These are phyloP conservation scores for Helianthus tuberosus DNA, from an alignment of 129 eudicot species.

Conservation along the genomic window DNA sequence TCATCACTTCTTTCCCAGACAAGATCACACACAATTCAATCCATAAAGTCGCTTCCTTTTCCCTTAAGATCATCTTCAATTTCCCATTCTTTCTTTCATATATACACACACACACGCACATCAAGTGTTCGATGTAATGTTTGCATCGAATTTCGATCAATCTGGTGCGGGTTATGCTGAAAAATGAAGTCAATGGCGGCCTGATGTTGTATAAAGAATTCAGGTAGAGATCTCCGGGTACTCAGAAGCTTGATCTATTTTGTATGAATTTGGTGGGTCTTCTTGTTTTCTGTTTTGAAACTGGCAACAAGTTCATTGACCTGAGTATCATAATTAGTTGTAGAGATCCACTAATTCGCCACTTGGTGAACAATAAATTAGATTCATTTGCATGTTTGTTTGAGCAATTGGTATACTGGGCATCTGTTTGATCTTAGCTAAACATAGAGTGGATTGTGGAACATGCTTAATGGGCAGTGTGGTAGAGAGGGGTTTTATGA, in stretches of 20 bases:
- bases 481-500: no score
- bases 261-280: neutral
- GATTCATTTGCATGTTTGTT: constrained; percentile 13
- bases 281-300: no score
- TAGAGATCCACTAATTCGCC: no score
- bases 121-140: constrained; percentile 20
- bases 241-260: neutral
- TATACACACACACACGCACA: constrained; percentile 11
- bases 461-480: neutral
- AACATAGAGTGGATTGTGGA: neutral
- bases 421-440: constrained; percentile 15
- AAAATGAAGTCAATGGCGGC: constrained; percentile 21
- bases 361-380: neutral
- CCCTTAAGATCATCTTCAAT: neutral
- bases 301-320: no score
- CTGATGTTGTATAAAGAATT: constrained; percentile 17
- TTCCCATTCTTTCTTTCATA: neutral
- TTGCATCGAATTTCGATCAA: neutral
- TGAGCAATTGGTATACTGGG: neutral
- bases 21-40: constrained; percentile 20
- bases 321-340: no score
- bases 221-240: constrained; percentile 22
- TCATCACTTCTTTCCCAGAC: neutral
- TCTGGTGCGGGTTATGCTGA: neutral
- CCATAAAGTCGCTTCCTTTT: constrained; percentile 31